phyloP scores from a whole-genome alignment of 768 basidiomycete species.

The Tylopilus rubrobrunneus region DNA sequence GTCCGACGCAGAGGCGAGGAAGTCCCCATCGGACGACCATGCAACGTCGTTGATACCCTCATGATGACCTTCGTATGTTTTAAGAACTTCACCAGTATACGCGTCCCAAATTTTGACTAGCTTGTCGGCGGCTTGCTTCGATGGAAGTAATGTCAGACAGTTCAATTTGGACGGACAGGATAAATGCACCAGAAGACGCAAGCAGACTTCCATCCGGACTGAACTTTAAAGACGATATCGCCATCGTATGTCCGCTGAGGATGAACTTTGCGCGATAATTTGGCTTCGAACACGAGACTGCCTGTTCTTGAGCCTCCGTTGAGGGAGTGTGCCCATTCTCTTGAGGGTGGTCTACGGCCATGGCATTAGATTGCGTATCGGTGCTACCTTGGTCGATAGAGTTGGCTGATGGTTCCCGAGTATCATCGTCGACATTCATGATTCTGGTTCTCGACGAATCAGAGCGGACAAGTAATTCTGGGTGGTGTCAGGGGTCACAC shows the following conservation, averaged over 20 bases:
- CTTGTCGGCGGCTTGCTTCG: conserved; percentile 78
- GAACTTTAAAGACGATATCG: conserved; percentile 85
- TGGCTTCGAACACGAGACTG: conserved; percentile 28
- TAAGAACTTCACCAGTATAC: conserved; percentile 65
- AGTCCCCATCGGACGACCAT: conserved; percentile 80
- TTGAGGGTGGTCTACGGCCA: conserved; percentile 6
- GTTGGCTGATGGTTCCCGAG: background rate
- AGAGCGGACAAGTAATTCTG: no score
- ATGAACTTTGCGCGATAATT: conserved; percentile 58
- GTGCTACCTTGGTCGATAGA: background rate
- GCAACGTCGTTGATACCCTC: conserved; percentile 89
- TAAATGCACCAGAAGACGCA: conserved; percentile 75
- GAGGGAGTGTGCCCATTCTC: background rate
- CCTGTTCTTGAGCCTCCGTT: conserved; percentile 1
- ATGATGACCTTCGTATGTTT: conserved; percentile 69
- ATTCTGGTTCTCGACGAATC: no score
- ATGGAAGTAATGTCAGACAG: conserved; percentile 22
- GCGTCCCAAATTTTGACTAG: conserved; percentile 78
- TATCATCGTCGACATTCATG: conserved; percentile 17
- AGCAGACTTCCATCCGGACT: conserved; percentile 79
- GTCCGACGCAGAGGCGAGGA: conserved; percentile 89
- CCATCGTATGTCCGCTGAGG: conserved; percentile 77
- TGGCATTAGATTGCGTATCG: conserved; percentile 8
- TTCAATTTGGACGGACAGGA: conserved; percentile 3
- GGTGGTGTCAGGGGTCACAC: conserved; percentile 2